Evolutionary conservation across 2,329 filamentous ascomycete species (phyloP), one percentile per base, ranked within the genome.

Genomic region (Bertia moriformis): DNA sequence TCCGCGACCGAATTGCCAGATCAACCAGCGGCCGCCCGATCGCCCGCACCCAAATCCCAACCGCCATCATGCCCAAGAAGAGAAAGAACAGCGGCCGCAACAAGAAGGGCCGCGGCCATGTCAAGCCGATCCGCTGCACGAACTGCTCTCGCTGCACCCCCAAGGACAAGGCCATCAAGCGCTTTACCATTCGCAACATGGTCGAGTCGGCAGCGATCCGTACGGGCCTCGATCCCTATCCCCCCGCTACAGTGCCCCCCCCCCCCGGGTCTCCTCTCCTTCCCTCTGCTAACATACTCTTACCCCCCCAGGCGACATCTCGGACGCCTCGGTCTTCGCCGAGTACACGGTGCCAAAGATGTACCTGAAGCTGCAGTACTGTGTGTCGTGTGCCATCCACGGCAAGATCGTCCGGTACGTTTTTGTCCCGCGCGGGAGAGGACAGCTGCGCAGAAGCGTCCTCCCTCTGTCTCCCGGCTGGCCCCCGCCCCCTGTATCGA

Each of bases 281-380:
- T n/a, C n/a, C n/a, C n/a, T n/a, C n/a, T n/a, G n/a, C 44, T 45
- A 39, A 49, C 45, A 39, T 29, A 19, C 39, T 40, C 38, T 18
- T 24, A 38, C 29, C 18, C 40, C 32, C 36, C 42, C 60, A 96
- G 91, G 91, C 87, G 91, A 98, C 86, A 98, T 98, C 73, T 95
- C 88, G 53, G 91, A 98, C 67, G 91, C 93, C 61, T 96, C 91
- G 60, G 91, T 98, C 69, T 98, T 95, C 73, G 68, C 83, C 60
- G 91, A 98, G 75, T 98, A 98, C 78, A 88, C 87, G 56, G 89
- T 98, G 61, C 91, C 91, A 71, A 98, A 98, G 85, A 98, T 98
- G 93, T 98, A 98, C 85, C 77, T 98, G 72, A 98, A 98, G 83
- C 83, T 98, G 67, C 91, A 96, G 78, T 98, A 98, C 86, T 98